Evolutionary conservation across 2,329 filamentous ascomycete genomes (phyloP), one percentile per base, ranked within the genome.

Genomic region (Verticillium dahliae): DNA sequence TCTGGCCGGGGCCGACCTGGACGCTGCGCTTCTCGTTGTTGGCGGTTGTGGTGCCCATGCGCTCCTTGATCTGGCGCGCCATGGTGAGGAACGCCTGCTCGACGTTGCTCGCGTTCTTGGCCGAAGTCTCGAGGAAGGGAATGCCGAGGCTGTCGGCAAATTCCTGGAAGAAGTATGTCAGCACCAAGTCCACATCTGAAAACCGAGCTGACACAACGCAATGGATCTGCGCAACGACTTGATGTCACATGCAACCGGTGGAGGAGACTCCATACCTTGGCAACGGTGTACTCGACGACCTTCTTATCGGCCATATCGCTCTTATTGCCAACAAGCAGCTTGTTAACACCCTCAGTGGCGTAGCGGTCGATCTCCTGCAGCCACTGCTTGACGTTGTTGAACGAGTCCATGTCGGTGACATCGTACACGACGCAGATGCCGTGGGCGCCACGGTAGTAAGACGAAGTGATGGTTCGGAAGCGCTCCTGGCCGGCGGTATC

Each of bases 331-430:
- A 99, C 94, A 65, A 99, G 88, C 68, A 99, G 86, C 86, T 99
- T 99, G 88, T 99, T 99, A 74, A 99, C 95, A 68, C 95, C 95
- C 81, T 99, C 95, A 69, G 95, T 99, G 71, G 95, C 95, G 74
- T 99, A 98, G 77, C 95, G 89, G 83, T 99, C 95, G 72, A 99
- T 99, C 83, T 99, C 95, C 80, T 99, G 95, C 65, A 99, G 87
- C 95, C 95, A 99, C 85, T 99, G 95, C 90, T 99, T 98, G 73
- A 99, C 95, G 83, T 98, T 99, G 89, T 99, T 98, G 91, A 99
- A 99, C 35, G 92, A 97, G 78, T 98, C 95, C 94, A 98, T 97
- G 78, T 99, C 95, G 69, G 95, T 99, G 74, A 99, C 95, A 88
- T 99, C 95, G 86, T 98, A 99, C 76, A 99, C 95, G 70, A 99